Evolutionary conservation across 2,329 filamentous ascomycete species (phyloP).

Genomic region (Fusarium fujikuroi): DNA sequence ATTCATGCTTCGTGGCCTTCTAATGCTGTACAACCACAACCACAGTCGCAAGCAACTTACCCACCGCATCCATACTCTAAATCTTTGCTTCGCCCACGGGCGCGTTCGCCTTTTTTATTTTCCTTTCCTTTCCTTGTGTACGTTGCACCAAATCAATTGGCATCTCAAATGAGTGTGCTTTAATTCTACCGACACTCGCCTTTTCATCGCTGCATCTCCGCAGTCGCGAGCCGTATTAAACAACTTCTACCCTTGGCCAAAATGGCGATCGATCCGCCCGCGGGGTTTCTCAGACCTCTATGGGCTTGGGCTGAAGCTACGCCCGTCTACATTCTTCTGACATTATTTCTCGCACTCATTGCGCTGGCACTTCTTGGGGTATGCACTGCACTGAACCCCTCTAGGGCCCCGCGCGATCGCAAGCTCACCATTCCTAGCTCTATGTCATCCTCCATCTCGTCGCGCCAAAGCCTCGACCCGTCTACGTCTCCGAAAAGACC

Average conservation of each 20-base stretch:
- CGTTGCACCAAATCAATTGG: not conserved
- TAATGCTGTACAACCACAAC: not conserved
- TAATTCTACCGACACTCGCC: not conserved
- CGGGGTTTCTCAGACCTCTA: conserved; percentile 50
- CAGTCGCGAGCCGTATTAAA: conserved; percentile 15
- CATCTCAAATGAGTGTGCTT: conserved; percentile 5
- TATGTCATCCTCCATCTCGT: conserved; percentile 77
- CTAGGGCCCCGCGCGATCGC: not conserved
- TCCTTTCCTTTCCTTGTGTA: not conserved
- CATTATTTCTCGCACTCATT: conserved; percentile 49
- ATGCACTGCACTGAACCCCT: conserved; percentile 29
- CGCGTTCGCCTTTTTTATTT: not conserved
- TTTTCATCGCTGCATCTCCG: conserved; percentile 9
- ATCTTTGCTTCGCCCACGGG: conserved; percentile 3
- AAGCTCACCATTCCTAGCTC: conserved; percentile 50
- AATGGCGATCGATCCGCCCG: conserved; percentile 46
- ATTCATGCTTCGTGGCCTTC: conserved; percentile 40
- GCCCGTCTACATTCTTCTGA: conserved; percentile 53
- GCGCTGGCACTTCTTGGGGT: conserved; percentile 53
- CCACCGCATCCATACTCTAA: not conserved
- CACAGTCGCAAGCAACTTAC: not conserved
- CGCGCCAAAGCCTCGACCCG: conserved; percentile 81
- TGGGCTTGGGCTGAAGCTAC: conserved; percentile 51
- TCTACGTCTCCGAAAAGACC: conserved; percentile 81
- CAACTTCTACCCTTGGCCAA: conserved; percentile 1